Conservation (phyloP, 805 yeast species). For the Ogataea nitratoaversa region DNA sequence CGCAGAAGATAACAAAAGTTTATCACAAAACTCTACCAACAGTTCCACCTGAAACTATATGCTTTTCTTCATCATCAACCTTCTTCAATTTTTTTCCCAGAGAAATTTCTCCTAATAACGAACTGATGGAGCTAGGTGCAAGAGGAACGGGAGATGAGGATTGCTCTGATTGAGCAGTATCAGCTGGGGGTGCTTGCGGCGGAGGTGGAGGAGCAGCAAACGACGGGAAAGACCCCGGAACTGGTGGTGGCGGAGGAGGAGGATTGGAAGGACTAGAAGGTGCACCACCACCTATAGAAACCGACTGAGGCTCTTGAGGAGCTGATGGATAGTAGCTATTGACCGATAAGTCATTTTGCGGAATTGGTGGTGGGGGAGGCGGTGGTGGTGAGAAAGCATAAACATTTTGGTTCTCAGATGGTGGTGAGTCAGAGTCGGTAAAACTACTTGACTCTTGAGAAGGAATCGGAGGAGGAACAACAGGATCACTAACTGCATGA, state of each 20-base stretch:
- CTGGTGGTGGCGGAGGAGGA: slow-evolving; percentile 22
- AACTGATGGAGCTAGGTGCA: slow-evolving; percentile 28
- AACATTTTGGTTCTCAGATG: too few species aligned
- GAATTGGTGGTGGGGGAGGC: too few species aligned
- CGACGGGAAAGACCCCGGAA: too few species aligned
- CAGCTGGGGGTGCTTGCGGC: slow-evolving; percentile 30
- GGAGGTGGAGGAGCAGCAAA: slow-evolving; percentile 35
- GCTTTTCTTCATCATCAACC: slow-evolving; percentile 46
- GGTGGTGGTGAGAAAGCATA: too few species aligned
- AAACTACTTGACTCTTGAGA: too few species aligned
- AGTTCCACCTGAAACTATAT: slow-evolving; percentile 39
- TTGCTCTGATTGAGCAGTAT: slow-evolving; percentile 32
- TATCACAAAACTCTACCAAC: slow-evolving; percentile 50
- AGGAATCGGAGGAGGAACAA: slow-evolving; percentile 12
- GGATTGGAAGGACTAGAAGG: too few species aligned
- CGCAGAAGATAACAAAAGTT: too few species aligned
- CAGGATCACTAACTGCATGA: slow-evolving; percentile 16
- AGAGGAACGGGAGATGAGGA: slow-evolving; percentile 31
- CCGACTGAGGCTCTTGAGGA: too few species aligned
- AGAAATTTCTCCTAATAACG: slow-evolving; percentile 52
- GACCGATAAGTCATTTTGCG: too few species aligned
- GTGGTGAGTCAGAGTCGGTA: too few species aligned
- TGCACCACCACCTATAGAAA: too few species aligned
- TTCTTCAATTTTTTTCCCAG: slow-evolving; percentile 48
- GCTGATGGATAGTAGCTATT: too few species aligned